Evolutionary conservation across 2,329 filamentous ascomycete species (phyloP), one percentile per base, ranked within the genome.

Genomic region (Stagonosporopsis vannaccii): DNA sequence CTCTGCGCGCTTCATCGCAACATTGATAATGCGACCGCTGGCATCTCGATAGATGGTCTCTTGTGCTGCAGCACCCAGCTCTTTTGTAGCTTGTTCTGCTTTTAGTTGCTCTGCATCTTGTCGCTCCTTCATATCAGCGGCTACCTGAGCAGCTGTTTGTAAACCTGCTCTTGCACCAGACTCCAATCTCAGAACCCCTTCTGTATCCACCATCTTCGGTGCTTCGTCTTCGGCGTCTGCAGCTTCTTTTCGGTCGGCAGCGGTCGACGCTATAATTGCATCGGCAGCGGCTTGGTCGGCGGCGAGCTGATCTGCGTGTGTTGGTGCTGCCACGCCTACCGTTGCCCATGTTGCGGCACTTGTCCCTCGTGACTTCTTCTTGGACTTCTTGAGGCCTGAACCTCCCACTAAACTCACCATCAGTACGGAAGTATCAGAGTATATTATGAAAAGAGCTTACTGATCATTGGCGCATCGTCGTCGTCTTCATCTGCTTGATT

Each of bases 1-100:
- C 75, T 97, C 92, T 19, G 92, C 93, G 22, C 93, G 85, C 76
- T 91, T 92, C 90, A 97, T 91, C 17, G 89, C 88, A 22, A 98
- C 86, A 70, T 99, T 96, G 61, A 99, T 93, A 51, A 96, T 88
- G n/a, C 93, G 85, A 12, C 95, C 95, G 3, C 90, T 95, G 11
- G 96, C 95, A 77, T 99, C 95, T 67, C 95, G 90, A 75, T 98
- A 97, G 22, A 97, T 92, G 0, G 94, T 96, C 77, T 97, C 92
- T 35, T 64, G 65, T 6, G 69, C 65, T 6, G 62, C 84, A 54
- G 77, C 73, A 0, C 74, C 78, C 42, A 74, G 75, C 39, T 75
- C 70, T 44, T 68, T 74, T 32, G 65, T 68, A 13, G 59, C 71
- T 30, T 78, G 75, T 37, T 78, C 71, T 2, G 80, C 80, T 33